Evolutionary conservation across 768 basidiomycete genomes (phyloP), one percentile per base, ranked within the genome.

Genomic region (Suillus paluster): DNA sequence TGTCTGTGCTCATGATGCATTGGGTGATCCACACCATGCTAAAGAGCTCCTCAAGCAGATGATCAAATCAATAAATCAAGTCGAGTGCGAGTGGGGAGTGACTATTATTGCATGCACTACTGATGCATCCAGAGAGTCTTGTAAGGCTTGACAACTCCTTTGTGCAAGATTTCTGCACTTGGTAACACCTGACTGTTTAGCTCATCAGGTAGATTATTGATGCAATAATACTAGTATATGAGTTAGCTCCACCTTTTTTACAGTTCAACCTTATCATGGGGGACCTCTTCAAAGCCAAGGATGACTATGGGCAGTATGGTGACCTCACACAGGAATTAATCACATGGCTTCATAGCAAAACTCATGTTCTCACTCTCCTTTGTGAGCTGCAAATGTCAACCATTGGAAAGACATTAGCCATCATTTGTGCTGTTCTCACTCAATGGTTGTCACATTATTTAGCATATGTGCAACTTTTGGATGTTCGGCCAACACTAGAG

Each of bases 261-360:
- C 63, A 80, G 77, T 68, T 77, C 19, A 80, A 81, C 62, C 74
- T 81, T 5, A 67, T 81, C 34, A 73, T 81, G 34, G 73, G 76
- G 1, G 70, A 81, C 54, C 79, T 75, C 57, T 77, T 80, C 63
- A 73, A 74, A 49, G 60, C 50, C 0, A 70, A 65, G 17, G 44
- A 68, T n/a, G 42, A 60, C 15, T 59, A 76, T 17, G 55, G 70
- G n/a, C 21, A 55, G 0, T 69, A 66, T 61, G 62, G 71, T 0
- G 62, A 71, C 2, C 56, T 67, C 21, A 75, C 75, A 17, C 63
- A 68, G 9, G 70, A 79, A 1, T 68, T 80, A 0, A 81, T 80
- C 33, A 73, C 69, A 30, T 81, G 78, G 77, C 57, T 80, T 5
- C 42, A 65, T 3, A 75, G 75, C 63, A 78, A 79, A 44, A 79